phyloP scores from a whole-genome alignment of 1,139 yeast species.

The Sugiyamaella pinicola region DNA sequence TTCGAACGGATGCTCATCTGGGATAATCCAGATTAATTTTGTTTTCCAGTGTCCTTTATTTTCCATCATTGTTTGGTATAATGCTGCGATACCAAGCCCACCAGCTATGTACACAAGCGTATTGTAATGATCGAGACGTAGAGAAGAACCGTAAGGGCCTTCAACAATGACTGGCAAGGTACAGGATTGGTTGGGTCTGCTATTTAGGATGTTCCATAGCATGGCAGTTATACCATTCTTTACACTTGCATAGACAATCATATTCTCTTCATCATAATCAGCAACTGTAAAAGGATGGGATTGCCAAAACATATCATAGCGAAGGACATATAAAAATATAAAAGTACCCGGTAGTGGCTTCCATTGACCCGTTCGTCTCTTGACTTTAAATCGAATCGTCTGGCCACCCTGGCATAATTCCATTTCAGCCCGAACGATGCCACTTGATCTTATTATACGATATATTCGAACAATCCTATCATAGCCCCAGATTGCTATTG shows the following conservation, averaged over 20 bases:
- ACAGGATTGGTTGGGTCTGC: constrained; percentile 28
- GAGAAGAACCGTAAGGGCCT: constrained; percentile 59
- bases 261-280: constrained; percentile 22
- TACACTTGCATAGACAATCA: constrained; percentile 23
- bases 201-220: constrained; percentile 24
- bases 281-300: constrained; percentile 71
- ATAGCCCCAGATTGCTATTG: constrained; percentile 46
- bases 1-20: constrained; percentile 22
- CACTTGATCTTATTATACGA: constrained; percentile 42
- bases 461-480: constrained; percentile 35
- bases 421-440: constrained; percentile 46
- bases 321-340: constrained; percentile 57
- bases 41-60: constrained; percentile 30
- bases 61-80: constrained; percentile 31
- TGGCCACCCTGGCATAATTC: constrained; percentile 34
- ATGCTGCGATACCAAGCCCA: constrained; percentile 70
- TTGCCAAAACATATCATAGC: constrained; percentile 49
- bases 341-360: constrained; percentile 57
- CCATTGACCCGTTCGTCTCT: constrained; percentile 41
- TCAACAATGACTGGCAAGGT: constrained; percentile 45
- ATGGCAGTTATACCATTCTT: constrained; percentile 28
- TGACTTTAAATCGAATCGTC: constrained; percentile 36
- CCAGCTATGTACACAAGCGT: constrained; percentile 56
- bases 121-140: constrained; percentile 55
- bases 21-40: constrained; percentile 28